Conservation (phyloP, 2,329 filamentous ascomycete species). For the Monilinia laxa region DNA sequence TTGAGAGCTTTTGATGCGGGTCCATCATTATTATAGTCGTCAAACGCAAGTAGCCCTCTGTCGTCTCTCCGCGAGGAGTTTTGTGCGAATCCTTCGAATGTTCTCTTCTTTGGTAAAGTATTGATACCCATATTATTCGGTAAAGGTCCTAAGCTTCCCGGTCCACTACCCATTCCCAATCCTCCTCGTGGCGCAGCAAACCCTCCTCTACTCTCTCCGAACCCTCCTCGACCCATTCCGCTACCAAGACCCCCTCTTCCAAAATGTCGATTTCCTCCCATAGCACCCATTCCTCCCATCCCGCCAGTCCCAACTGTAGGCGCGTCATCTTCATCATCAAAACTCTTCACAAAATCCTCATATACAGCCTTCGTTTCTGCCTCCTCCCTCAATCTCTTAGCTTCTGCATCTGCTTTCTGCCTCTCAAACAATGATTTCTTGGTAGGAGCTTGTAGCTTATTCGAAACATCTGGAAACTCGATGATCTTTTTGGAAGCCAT, state of each 20-base stretch:
- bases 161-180: constrained; percentile 49
- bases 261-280: constrained; percentile 34
- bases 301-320: constrained; percentile 26
- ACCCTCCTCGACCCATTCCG: constrained; percentile 40
- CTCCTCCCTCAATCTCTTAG: constrained; percentile 79
- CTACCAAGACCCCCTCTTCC: constrained; percentile 27
- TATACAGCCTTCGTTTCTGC: constrained; percentile 86
- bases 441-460: constrained; percentile 74
- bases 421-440: constrained; percentile 88
- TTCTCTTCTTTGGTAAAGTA: constrained; percentile 50
- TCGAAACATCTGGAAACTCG: constrained; percentile 68
- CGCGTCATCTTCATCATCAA: constrained; percentile 56
- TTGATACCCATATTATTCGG: constrained; percentile 46
- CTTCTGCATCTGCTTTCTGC: constrained; percentile 85
- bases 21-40: constrained; percentile 38
- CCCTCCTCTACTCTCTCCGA: constrained; percentile 38
- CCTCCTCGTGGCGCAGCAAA: constrained; percentile 19
- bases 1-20: constrained; percentile 33
- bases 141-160: constrained; percentile 59
- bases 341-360: constrained; percentile 82
- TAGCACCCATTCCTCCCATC: constrained; percentile 31
- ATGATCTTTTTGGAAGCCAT: constrained; percentile 36
- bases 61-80: constrained; percentile 39
- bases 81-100: constrained; percentile 48
- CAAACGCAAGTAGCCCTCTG: constrained; percentile 38